Base-by-base conservation (phyloP, 2,329 filamentous ascomycete species). In the Atkinsonella texensis region DNA sequence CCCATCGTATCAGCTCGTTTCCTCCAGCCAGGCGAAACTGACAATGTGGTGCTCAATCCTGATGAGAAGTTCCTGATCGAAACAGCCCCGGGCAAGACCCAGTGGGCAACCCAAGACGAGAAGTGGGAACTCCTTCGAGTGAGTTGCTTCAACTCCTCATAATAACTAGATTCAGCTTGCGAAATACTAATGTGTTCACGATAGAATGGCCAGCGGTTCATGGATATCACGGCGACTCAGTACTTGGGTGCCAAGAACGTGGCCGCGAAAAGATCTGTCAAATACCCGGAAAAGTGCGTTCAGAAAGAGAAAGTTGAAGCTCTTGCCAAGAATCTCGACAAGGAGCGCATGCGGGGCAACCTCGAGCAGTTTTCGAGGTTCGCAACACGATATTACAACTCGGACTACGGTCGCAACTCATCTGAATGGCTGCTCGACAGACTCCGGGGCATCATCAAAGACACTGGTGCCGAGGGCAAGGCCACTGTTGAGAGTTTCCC, bases 111-210 rank as follows among this genome's bases (percentile, higher is more conserved):
- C 0, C 91, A 97, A 62, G 87, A 95, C 38, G 83, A 96, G 72
- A 98, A 97, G 70, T 96, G 91, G 89, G 83, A 84, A 67, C 72
- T 97, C 57, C 84, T 86, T 63, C 77, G 89, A 59, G 89, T 94
- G 77, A 53, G 80, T n/a, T n/a, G n/a, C n/a, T n/a, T n/a, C n/a
- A n/a, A n/a, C n/a, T n/a, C n/a, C n/a, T n/a, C n/a, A n/a, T n/a
- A n/a, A n/a, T n/a, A n/a, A n/a, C n/a, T n/a, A n/a, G n/a, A n/a
- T n/a, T n/a, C n/a, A n/a, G n/a, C n/a, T 35, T 7, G 20, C 20
- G 20, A 23, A 23, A 23, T 38, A 15, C 35, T 38, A 38, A 38
- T 38, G 32, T 44, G 38, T 23, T 10, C n/a, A 15, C 2, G n/a
- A 40, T 60, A 94, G 88, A 77, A 87, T 64, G 89, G 89, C 61